Evolutionary conservation across 2,329 filamentous ascomycete genomes (phyloP), one percentile per base, ranked within the genome.

Genomic region (Pezicula carpinea): DNA sequence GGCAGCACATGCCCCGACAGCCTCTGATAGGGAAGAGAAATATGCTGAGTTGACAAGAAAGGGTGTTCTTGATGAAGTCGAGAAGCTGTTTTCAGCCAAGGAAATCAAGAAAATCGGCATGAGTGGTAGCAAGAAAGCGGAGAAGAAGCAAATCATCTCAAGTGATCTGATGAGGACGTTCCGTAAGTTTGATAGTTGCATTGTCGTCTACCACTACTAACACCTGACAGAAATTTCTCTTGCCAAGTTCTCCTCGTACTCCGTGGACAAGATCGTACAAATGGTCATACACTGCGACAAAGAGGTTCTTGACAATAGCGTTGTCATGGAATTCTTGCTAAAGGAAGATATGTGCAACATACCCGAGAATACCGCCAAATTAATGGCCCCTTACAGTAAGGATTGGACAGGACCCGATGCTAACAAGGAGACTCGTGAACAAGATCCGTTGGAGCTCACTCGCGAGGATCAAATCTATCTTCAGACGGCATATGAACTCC

Each of bases 111-210:
- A 85, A 54, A 74, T 97, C 60, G 89, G 89, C 53, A 79, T 80
- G 58, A 78, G 80, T 53, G 65, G 69, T 46, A 66, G 71, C 19
- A 80, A 82, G 58, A 89, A 89, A 69, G 91, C 91, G 70, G 92
- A 96, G 65, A 97, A 97, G 81, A 97, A 96, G 73, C 90, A 96
- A 67, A 83, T 99, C 66, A 96, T 99, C 62, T 90, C 87, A 40
- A 85, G 83, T 56, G 92, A 97, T 67, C 74, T 97, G 62, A 87
- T 87, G 61, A 92, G 92, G 70, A 88, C 82, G 47, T 95, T 89
- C 70, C 87, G 81, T 84, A 73, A 69, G 78, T 67, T 46, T 36
- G 21, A n/a, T 31, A 11, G 10, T 21, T 31, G 2, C 29, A 15
- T 29, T 15, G 48, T 31, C 35, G 15, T 7, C 36, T 23, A 34